Evolutionary conservation across 805 yeast species (phyloP), one percentile per base, ranked within the genome.

Genomic region (Nakazawaea laoshanensis): DNA sequence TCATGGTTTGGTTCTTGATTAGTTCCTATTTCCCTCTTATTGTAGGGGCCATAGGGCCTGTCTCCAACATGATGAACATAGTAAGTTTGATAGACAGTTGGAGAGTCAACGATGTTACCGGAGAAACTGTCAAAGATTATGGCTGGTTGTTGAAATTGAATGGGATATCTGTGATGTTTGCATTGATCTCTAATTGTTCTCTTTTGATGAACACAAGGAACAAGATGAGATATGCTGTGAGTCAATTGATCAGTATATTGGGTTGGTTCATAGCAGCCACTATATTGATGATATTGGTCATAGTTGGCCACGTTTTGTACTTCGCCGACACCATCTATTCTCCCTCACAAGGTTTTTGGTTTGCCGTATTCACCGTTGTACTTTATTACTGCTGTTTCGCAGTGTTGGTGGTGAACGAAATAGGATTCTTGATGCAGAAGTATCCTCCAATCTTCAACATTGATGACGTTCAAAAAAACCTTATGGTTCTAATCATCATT

Each of bases 1-100:
- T 55, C 25, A 32, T 48, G 4, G 17, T 51, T 22, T 84, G 94
- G 92, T 80, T 79, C 42, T 45, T 67, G 10, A 53, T 78, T 0
- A 75, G 88, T 3, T 67, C 80, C 3, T 76, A 77, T 43, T 67
- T 84, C 42, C 95, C 95, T 0, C 65, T 85, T 17, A 49, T 79
- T 6, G 76, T 88, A 1, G 86, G 89, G 4, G 81, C 89, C 43
- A 46, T 77, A 23, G 94, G 92, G 0, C 94, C 95, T 0, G 45
- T 85, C 18, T 77, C 89, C 5, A 83, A 83, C 44, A 68, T 82
- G 65, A 65, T 76, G 26, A 79, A 89, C 0, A 61, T 82, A 4
- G 75, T 81, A 2, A 84, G 88, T 5, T 63, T 83, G 11, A 74
- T 77, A 0, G 77, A 80, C 36, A 63, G 67, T 30, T 85, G 95